Conservation (phyloP, 2,329 filamentous ascomycete species). For the Polytolypa hystricis region DNA sequence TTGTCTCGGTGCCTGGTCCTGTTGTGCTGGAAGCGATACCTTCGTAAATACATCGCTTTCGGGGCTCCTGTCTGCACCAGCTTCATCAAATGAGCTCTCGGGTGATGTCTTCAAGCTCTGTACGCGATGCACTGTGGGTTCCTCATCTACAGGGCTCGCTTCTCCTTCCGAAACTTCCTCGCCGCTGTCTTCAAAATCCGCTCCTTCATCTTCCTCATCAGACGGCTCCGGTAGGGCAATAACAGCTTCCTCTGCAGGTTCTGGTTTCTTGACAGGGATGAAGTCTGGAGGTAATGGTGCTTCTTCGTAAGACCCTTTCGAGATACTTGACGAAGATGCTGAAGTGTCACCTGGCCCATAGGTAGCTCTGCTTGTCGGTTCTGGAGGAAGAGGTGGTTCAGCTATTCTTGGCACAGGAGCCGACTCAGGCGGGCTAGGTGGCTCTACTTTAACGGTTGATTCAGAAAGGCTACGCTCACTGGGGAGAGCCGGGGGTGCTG, state of each 20-base stretch:
- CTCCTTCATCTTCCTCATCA: slow-evolving; percentile 19
- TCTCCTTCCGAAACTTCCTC: slow-evolving; percentile 37
- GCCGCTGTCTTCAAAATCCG: slow-evolving; percentile 36
- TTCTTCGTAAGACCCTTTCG: slow-evolving; percentile 31
- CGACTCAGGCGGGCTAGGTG: slow-evolving; percentile 19
- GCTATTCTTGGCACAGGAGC: slow-evolving; percentile 22
- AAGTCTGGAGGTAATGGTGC: slow-evolving; percentile 25
- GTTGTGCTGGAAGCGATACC: slow-evolving; percentile 19
- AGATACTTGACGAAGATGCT: slow-evolving; percentile 34
- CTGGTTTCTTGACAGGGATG: slow-evolving; percentile 13
- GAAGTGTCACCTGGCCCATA: slow-evolving; percentile 41
- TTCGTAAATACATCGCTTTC: slow-evolving; percentile 32
- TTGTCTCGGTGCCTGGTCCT: slow-evolving; percentile 18
- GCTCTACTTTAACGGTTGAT: slow-evolving; percentile 25
- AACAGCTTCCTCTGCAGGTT: slow-evolving; percentile 14
- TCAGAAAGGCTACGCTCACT: slow-evolving; percentile 21
- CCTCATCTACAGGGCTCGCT: slow-evolving; percentile 21
- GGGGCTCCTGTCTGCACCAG: slow-evolving; percentile 25
- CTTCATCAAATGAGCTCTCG: slow-evolving; percentile 34
- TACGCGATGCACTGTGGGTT: slow-evolving; percentile 17
- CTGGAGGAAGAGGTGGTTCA: slow-evolving; percentile 35
- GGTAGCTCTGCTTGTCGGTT: slow-evolving; percentile 35
- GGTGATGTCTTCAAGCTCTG: slow-evolving; percentile 31
- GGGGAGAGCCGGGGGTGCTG: slow-evolving; percentile 22
- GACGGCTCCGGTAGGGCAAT: slow-evolving; percentile 26